A percentile compares a stretch with the other conserved stretches of the same genome.
Conservation (phyloP, 371 early-diverging fungal genomes). For the Rhizopus stolonifer region DNA sequence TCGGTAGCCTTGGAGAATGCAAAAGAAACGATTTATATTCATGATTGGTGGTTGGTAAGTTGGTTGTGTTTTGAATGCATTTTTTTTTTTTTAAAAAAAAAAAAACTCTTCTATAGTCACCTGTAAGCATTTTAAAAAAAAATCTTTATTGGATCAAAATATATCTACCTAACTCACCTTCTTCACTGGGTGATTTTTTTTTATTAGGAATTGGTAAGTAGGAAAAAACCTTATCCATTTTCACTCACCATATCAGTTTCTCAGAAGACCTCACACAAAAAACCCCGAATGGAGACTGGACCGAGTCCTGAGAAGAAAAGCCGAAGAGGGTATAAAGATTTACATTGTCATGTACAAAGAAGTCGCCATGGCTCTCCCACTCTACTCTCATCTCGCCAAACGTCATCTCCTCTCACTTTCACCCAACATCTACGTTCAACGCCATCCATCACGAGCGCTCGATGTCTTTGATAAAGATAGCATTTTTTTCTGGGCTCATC, state of each 20-base stretch:
- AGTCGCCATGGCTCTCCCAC: conserved; percentile 71
- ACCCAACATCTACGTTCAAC: conserved; percentile 63
- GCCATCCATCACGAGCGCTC: conserved; percentile 67
- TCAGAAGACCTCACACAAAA: conserved; percentile 68
- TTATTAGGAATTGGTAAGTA: conserved; percentile 1
- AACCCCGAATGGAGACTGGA: conserved; percentile 79
- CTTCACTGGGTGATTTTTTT: background rate
- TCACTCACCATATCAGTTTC: no score
- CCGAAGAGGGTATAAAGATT: conserved; percentile 84
- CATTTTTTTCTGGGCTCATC: conserved; percentile 79
- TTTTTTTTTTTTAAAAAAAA: no score
- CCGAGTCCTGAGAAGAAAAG: conserved; percentile 75
- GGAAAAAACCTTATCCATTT: no score
- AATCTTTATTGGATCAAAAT: no score
- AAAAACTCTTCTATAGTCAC: conserved; percentile 1
- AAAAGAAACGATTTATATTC: conserved; percentile 77
- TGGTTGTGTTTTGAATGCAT: background rate
- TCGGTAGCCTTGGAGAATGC: conserved; percentile 80
- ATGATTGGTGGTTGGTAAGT: conserved; percentile 89
- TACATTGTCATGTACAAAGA: conserved; percentile 91
- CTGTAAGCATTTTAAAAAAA: no score
- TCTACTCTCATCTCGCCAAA: conserved; percentile 80
- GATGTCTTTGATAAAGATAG: conserved; percentile 52
- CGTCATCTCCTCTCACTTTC: conserved; percentile 57
- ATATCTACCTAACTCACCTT: no score